Base-by-base conservation (phyloP, 2,329 filamentous ascomycete species). In the Colletotrichum gigasporum region DNA sequence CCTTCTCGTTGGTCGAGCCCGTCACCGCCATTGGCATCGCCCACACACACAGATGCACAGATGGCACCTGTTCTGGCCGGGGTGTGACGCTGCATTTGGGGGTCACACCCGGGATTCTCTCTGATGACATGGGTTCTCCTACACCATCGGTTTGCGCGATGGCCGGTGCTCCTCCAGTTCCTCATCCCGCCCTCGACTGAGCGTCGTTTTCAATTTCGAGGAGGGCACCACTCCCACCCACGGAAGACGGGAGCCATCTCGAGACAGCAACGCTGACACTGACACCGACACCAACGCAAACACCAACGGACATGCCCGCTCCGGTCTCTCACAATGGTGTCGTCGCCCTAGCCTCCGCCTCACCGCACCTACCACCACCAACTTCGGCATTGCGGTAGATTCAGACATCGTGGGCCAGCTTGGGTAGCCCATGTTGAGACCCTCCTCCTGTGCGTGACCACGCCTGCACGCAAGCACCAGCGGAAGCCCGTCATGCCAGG, bases 41-140 rank as follows among this genome's bases (percentile, higher is more conserved):
- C 26, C 53, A 45, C 39, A 56, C 53, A 37, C 53, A 47, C 53
- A 12, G 28, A 56, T 56, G 53, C 53, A 44, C 41, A 56, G 41
- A 47, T 47, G 53, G 53, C 53, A 56, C 53, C 53, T 56, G 41
- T 35, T 56, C 53, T 34, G 52, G 35, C 44, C 35, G 30, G 42
- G 44, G 59, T 51, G 45, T 22, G 35, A 63, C 59, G 55, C 60
- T 63, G 47, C 39, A 52, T 59, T 59, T 63, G 39, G 54, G 54
- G 45, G 54, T 47, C 45, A 53, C 55, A 41, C 16, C 59, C 44
- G 59, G 39, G 42, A 32, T 37, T 50, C 26, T 20, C 18, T 56
- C n/a, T 34, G 30, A 44, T 55, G 37, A 16, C 41, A 18, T 16
- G 16, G 39, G n/a, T 44, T 26, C 60, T 52, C 20, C 44, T 28